These are phyloP conservation scores for Teratosphaeria viscida DNA, from an alignment of 2,329 filamentous ascomycete genomes.

Conservation along the genomic window DNA sequence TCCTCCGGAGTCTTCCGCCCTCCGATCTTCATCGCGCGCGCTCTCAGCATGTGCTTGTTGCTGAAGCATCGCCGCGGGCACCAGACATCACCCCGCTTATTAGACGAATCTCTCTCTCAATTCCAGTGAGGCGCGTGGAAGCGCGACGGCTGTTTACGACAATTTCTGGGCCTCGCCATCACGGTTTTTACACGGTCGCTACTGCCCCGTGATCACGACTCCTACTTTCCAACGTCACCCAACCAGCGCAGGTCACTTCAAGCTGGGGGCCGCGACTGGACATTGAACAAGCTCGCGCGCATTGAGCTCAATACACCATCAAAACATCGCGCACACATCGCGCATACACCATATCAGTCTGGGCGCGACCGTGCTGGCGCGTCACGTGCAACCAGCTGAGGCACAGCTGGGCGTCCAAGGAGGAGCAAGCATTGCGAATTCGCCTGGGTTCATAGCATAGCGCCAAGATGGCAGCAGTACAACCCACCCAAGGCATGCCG, in stretches of 20 bases:
- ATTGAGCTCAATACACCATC: background rate
- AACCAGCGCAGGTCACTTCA: background rate
- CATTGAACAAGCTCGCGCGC: background rate
- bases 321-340: background rate
- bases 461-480: conserved; percentile 19
- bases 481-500: conserved; percentile 18
- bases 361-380: background rate
- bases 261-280: background rate
- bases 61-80: background rate
- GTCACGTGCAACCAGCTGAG: background rate
- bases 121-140: background rate
- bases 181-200: background rate
- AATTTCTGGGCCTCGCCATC: background rate
- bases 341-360: background rate
- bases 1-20: too few relatives aligned
- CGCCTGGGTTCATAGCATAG: background rate
- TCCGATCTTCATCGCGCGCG: background rate
- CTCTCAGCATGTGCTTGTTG: background rate
- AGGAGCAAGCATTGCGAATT: background rate
- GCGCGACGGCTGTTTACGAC: background rate
- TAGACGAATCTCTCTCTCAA: background rate
- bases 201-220: background rate
- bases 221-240: background rate
- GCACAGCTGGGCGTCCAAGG: background rate
- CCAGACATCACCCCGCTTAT: background rate